Evolutionary conservation across 164 flowering plant genomes (phyloP).

Genomic region (Vitis riparia): DNA sequence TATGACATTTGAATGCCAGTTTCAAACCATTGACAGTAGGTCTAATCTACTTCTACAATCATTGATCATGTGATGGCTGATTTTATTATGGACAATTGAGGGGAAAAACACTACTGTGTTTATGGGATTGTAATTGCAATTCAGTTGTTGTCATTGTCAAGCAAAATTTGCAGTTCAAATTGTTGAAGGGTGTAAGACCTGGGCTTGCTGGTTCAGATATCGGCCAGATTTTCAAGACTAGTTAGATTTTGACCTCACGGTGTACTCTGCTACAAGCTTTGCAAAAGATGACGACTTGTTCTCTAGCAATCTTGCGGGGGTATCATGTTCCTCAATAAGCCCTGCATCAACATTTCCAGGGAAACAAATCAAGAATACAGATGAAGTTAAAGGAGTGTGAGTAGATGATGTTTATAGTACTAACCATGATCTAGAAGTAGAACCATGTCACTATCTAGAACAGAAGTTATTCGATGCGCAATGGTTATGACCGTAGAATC

Average conservation of each 20-base stretch:
- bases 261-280: constrained; percentile 73
- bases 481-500: constrained; percentile 69
- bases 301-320: constrained; percentile 59
- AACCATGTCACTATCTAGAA: constrained; percentile 76
- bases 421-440: constrained; percentile 71
- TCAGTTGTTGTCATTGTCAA: background rate
- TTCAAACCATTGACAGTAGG: no score
- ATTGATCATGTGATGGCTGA: no score
- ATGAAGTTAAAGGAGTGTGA: no score
- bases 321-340: constrained; percentile 55
- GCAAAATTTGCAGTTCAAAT: no score
- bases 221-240: background rate
- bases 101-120: background rate
- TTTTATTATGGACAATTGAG: no score
- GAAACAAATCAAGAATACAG: no score
- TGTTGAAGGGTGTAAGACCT: no score
- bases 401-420: constrained; percentile 1
- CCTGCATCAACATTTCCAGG: constrained; percentile 37
- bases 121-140: background rate
- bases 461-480: constrained; percentile 80
- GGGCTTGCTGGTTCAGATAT: background rate
- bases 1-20: no score
- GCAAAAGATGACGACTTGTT: constrained; percentile 65
- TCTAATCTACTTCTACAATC: no score
- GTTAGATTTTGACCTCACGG: constrained; percentile 35